Percentiles rank a stretch among this genome's conserved stretches.
These are phyloP conservation scores for Pistacia vera DNA, from an alignment of 345 rosid species.

Conservation along the genomic window DNA sequence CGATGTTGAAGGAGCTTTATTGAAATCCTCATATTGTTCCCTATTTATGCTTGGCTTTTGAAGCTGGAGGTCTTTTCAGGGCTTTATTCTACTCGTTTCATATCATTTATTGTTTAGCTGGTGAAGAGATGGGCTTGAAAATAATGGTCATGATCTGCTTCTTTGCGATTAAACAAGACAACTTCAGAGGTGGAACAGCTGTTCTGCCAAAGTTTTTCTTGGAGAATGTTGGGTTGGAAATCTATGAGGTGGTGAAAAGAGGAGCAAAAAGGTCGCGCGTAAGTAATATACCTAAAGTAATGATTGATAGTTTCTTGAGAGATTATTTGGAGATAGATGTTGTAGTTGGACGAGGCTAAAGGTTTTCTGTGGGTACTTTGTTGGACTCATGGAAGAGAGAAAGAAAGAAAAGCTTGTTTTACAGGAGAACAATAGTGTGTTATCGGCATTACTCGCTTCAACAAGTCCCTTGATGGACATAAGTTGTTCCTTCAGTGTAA, in stretches of 20 bases:
- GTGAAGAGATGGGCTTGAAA: constrained; percentile 54
- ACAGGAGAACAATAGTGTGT: constrained; percentile 31
- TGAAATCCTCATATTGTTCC: constrained; percentile 59
- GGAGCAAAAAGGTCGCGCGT: constrained; percentile 51
- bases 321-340: constrained; percentile 61
- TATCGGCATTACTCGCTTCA: constrained; percentile 49
- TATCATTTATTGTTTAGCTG: constrained; percentile 49
- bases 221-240: constrained; percentile 67
- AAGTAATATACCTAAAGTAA: constrained; percentile 61
- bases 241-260: constrained; percentile 48
- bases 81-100: constrained; percentile 55
- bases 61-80: constrained; percentile 68
- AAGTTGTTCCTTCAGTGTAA: constrained; percentile 49
- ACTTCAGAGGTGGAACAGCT: constrained; percentile 56
- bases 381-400: constrained; percentile 66
- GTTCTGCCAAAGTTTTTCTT: constrained; percentile 73
- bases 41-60: constrained; percentile 85
- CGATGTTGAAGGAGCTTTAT: constrained; percentile 58
- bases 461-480: constrained; percentile 41
- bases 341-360: constrained; percentile 64
- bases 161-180: constrained; percentile 54
- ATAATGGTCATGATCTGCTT: constrained; percentile 71
- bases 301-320: constrained; percentile 76
- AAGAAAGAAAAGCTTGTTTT: constrained; percentile 20
- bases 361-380: constrained; percentile 55